Evolutionary conservation across 345 rosid species (phyloP).

Genomic region (Murraya paniculata): DNA sequence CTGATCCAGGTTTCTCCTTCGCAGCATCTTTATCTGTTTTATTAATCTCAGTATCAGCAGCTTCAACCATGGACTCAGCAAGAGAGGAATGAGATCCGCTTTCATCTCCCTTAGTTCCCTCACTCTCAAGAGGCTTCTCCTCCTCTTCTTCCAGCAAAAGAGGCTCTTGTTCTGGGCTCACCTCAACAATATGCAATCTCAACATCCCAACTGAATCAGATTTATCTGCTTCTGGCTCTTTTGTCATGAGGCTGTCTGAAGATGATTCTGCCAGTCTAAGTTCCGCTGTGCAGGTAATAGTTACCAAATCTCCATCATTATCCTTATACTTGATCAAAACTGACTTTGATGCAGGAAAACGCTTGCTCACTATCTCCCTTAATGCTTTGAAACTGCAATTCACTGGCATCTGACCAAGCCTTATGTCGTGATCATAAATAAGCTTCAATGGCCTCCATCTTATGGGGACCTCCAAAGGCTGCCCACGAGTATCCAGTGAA

Average conservation of each 20-base stretch:
- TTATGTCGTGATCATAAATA: slow-evolving; percentile 89
- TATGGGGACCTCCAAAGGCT: slow-evolving; percentile 37
- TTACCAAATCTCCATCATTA: slow-evolving; percentile 90
- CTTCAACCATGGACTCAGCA: slow-evolving; percentile 45
- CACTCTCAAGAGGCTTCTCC: slow-evolving; percentile 57
- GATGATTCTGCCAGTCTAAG: slow-evolving; percentile 72
- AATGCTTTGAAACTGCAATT: slow-evolving; percentile 71
- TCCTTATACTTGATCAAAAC: slow-evolving; percentile 87
- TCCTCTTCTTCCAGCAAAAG: slow-evolving; percentile 66
- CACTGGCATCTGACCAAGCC: slow-evolving; percentile 84
- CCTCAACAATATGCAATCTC: slow-evolving; percentile 91
- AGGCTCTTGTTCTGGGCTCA: slow-evolving; percentile 91
- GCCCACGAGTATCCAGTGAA: slow-evolving; percentile 16
- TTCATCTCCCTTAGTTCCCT: slow-evolving; percentile 60
- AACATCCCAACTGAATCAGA: slow-evolving; percentile 57
- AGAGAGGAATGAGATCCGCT: slow-evolving; percentile 47
- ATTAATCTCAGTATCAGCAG: slow-evolving; percentile 44
- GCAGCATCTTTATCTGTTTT: slow-evolving; percentile 49
- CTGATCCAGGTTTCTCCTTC: slow-evolving; percentile 52
- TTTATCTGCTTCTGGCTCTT: slow-evolving; percentile 59
- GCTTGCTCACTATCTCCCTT: slow-evolving; percentile 74
- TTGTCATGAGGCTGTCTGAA: slow-evolving; percentile 51
- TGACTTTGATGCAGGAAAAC: slow-evolving; percentile 82
- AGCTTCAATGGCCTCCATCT: slow-evolving; percentile 77
- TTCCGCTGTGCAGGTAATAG: slow-evolving; percentile 72